Base-by-base conservation (phyloP, 129 eudicot species). In the Gnaphalium uliginosum region DNA sequence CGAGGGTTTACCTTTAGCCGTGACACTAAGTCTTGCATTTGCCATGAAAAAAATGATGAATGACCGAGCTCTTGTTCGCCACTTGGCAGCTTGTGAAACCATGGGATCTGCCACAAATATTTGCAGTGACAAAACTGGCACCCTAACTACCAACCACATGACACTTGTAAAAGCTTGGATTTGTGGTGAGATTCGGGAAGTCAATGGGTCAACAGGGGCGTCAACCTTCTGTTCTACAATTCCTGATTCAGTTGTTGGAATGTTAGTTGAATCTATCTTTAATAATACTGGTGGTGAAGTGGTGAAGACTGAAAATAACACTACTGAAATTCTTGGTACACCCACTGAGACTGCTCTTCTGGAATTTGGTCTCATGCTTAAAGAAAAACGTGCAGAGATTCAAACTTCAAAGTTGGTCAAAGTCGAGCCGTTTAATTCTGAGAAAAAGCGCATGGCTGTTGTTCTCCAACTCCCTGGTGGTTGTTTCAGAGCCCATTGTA, bases 11-110 rank as follows among this genome's bases (percentile, higher is more conserved):
- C 98, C 98, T 43, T 79, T 92, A 69, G 98, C 98, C 11, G 98
- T 92, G 72, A 92, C 98, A 5, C 46, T 92, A 76, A 92, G 98
- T 79, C 94, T 92, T 70, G 98, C 98, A 27, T 92, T 92, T 86
- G 98, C 98, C 25, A 92, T 92, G 98, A 92, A 92, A 68, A 92
- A 92, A 73, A 92, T 92, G 98, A 92, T 92, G 98, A 92, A 92
- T 53, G 98, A 92, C 66, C 91, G 86, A 71, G 98, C 98, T 53
- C 98, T 92, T 48, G 98, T 92, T 19, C 98, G 98, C 60, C 93
- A 92, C 69, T 67, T 92, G 77, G 98, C 98, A 61, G 98, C 98
- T 81, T 92, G 98, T 77, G 98, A 92, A 81, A 92, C 98, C 33
- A 92, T 92, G 98, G 98, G 98, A 50, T 92, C 98, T 71, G 96